Percentiles rank a stretch among this genome's conserved stretches.
Evolutionary conservation across 108 stramenopile genomes (phyloP).

Genomic region (Cyclotella cryptica): DNA sequence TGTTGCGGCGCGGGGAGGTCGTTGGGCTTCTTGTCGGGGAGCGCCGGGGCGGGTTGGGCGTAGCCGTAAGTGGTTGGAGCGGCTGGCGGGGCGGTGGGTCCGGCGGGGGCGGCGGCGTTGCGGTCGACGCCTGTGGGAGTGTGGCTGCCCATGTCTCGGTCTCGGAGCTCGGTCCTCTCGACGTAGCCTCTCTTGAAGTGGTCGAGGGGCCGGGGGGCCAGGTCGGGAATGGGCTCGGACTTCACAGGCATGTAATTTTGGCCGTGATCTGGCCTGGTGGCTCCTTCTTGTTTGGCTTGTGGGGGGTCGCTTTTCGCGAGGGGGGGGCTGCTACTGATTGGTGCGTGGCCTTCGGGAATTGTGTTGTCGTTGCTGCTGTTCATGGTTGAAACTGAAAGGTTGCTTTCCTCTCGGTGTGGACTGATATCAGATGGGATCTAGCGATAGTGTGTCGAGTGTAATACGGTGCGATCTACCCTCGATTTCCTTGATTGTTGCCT

Average conservation of each 20-base stretch:
- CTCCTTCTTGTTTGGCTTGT: background rate
- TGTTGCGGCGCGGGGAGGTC: background rate
- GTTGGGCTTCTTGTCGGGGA: background rate
- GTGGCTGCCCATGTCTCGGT: conserved; percentile 50
- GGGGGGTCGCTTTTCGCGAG: no score
- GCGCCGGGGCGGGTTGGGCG: background rate
- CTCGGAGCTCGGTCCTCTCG: conserved; percentile 69
- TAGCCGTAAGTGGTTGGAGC: no score
- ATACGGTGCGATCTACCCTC: background rate
- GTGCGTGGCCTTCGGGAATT: conserved; percentile 1
- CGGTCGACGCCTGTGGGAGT: conserved; percentile 11
- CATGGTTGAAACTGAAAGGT: no score
- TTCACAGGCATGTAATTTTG: conserved; percentile 56
- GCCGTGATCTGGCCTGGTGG: conserved; percentile 57
- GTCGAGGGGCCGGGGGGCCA: conserved; percentile 76
- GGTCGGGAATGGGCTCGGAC: conserved; percentile 25
- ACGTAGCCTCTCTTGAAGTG: conserved; percentile 86
- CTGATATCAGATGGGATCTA: no score
- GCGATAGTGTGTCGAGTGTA: no score
- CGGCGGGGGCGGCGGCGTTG: background rate
- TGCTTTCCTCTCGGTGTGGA: no score
- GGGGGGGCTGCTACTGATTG: background rate
- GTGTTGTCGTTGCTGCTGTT: background rate
- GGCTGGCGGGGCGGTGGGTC: background rate
- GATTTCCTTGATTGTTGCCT: background rate